Evolutionary conservation across 2,329 filamentous ascomycete genomes (phyloP), one percentile per base, ranked within the genome.

Genomic region (Teratosphaeria gauchensis): DNA sequence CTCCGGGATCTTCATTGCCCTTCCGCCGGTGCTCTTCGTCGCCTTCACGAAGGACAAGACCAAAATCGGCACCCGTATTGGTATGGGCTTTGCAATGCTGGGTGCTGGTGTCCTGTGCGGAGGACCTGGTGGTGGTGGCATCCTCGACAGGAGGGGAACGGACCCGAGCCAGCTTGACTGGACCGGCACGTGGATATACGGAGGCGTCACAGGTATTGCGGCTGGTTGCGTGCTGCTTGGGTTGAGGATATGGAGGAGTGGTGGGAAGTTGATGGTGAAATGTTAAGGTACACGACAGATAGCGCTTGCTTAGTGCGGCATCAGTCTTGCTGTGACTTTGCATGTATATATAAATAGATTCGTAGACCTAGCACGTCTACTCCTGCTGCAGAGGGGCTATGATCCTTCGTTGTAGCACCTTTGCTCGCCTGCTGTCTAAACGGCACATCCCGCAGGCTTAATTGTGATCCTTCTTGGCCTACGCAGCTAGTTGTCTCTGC

Each of bases 61-160:
- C 19, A 74, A 70, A 58, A 66, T 79, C 12, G 78, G 78, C 4
- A 77, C 74, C 1, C 67, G 77, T 5, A 73, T 78, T 16, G 76
- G 77, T 0, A 68, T 70, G 69, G 71, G 69, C 1, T 76, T 71
- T 58, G 68, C 68, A 0, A 63, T 74, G 4, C 61, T 68, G 5
- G 68, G 66, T 0, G 59, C 74, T 2, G 74, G 71, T 5, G 59
- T 71, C 4, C 58, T 77, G 16, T 63, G 64, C 19, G 74, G 69
- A 9, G 69, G 71, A 0, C 74, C 74, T 0, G 67, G 64, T 21
- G 72, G 64, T n/a, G 74, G 74, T 56, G 69, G 58, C 2, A 65
- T 75, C 31, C 63, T 76, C 0, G 55, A 62, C 54, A 58, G 31
- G 56, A 64, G 9, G 56, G 51, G 48, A n/a, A 54, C 64, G 4